Percentiles rank a stretch among this genome's conserved stretches.
Evolutionary conservation across 768 basidiomycete species (phyloP).

Genomic region (Heimioporus sp.): DNA sequence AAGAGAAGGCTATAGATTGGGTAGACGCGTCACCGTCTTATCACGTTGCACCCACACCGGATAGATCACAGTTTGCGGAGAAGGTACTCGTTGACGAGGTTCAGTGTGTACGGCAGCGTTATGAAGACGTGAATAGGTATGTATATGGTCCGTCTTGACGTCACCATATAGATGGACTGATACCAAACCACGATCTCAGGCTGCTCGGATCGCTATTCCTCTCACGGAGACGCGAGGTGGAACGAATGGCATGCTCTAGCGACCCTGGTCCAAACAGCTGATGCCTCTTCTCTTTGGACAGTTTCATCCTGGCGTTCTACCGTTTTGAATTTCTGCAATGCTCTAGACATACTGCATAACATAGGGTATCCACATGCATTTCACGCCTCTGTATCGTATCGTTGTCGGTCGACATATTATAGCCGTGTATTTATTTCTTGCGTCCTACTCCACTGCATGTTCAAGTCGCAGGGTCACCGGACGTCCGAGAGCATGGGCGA

Average conservation of each 20-base stretch:
- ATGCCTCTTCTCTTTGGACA: neutral
- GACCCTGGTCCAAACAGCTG: neutral
- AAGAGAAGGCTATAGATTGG: conserved; percentile 1
- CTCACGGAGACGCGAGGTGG: conserved; percentile 46
- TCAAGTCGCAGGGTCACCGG: conserved; percentile 34
- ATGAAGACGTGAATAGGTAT: conserved; percentile 68
- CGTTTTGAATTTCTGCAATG: neutral
- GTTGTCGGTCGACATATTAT: neutral
- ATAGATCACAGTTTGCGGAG: conserved; percentile 1
- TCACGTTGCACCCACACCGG: neutral
- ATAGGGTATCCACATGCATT: conserved; percentile 5
- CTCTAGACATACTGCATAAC: conserved; percentile 3
- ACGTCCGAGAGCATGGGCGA: conserved; percentile 42
- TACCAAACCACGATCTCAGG: conserved; percentile 35
- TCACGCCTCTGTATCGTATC: neutral
- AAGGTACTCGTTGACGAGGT: conserved; percentile 38
- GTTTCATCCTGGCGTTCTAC: neutral
- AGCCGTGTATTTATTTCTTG: neutral
- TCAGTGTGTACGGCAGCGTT: conserved; percentile 51
- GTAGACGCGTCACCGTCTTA: conserved; percentile 5
- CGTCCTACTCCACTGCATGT: conserved; percentile 14
- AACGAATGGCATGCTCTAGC: conserved; percentile 2
- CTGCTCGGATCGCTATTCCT: conserved; percentile 64
- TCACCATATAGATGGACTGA: neutral
- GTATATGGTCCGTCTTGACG: conserved; percentile 1